Evolutionary conservation across 2,329 filamentous ascomycete genomes (phyloP).

Genomic region (Blastomyces gilchristii): DNA sequence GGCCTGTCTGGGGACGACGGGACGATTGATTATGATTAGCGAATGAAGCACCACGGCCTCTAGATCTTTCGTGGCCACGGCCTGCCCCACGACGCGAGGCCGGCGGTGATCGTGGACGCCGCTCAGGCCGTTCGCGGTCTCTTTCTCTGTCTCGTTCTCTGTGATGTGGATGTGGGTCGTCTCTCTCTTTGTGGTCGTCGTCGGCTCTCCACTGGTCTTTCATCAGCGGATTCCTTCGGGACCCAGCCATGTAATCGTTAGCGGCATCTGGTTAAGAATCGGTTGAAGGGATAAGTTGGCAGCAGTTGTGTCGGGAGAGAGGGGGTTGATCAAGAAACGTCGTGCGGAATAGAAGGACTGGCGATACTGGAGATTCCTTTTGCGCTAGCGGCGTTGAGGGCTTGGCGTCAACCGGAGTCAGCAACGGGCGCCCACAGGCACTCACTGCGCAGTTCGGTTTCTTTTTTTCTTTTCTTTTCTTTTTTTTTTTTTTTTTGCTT

Average conservation of each 20-base stretch:
- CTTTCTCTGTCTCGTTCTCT: conserved; percentile 19
- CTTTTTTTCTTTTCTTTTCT: neutral
- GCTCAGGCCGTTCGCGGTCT: conserved; percentile 28
- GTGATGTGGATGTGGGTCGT: conserved; percentile 23
- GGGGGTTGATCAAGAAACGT: conserved; percentile 13
- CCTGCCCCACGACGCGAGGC: conserved; percentile 23
- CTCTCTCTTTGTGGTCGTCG: conserved; percentile 30
- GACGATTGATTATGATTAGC: conserved; percentile 15
- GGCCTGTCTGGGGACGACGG: conserved; percentile 19
- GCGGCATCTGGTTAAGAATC: conserved; percentile 32
- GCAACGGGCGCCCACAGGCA: conserved; percentile 13
- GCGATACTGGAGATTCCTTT: conserved; percentile 8
- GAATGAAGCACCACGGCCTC: conserved; percentile 22
- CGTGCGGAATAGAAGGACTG: conserved; percentile 1
- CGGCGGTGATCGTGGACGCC: conserved; percentile 33
- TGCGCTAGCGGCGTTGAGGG: conserved; percentile 12
- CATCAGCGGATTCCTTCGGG: conserved; percentile 40
- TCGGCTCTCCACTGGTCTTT: conserved; percentile 42
- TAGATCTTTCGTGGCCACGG: conserved; percentile 24
- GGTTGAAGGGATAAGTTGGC: conserved; percentile 10
- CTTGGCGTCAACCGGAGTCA: conserved; percentile 6
- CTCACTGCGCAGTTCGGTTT: conserved; percentile 12
- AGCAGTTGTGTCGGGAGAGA: conserved; percentile 8
- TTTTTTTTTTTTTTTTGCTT: conserved; percentile 1
- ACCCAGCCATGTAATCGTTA: conserved; percentile 41